phyloP scores from a whole-genome alignment of 73 alveolate species.

The Tetrahymena malaccensis region DNA sequence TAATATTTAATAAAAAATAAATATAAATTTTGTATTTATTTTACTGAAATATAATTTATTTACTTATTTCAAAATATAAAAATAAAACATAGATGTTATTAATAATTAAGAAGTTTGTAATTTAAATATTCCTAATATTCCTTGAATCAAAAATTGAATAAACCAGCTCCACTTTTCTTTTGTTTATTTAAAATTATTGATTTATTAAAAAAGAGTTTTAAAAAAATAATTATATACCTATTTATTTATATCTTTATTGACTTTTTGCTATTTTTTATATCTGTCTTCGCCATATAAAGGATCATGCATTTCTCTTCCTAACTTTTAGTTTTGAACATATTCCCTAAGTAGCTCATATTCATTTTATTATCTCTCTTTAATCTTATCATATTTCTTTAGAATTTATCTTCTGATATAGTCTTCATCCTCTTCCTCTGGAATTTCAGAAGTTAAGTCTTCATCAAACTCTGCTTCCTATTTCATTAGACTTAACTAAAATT shows the following conservation, averaged over 20 bases:
- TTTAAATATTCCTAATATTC: too few species aligned
- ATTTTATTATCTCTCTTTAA: not conserved
- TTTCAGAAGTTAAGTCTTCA: not conserved
- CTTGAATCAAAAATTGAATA: not conserved
- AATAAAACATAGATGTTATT: too few species aligned
- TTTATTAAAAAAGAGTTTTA: not conserved
- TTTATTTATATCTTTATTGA: not conserved
- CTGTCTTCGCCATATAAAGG: not conserved
- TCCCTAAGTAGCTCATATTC: not conserved
- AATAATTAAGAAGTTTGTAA: too few species aligned
- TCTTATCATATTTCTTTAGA: not conserved
- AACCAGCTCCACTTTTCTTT: not conserved
- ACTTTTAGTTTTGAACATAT: not conserved
- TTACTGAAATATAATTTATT: too few species aligned
- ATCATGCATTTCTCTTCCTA: not conserved
- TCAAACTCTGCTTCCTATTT: not conserved
- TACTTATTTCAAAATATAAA: too few species aligned
- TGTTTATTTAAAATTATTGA: not conserved
- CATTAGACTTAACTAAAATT: not conserved
- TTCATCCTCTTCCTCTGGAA: not conserved
- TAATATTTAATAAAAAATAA: too few species aligned
- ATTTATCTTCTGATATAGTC: not conserved
- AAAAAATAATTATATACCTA: not conserved
- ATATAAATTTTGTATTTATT: too few species aligned
- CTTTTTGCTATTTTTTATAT: not conserved